Evolutionary conservation across 306 rosid species (phyloP).

Genomic region (Ormosia semicastrata): DNA sequence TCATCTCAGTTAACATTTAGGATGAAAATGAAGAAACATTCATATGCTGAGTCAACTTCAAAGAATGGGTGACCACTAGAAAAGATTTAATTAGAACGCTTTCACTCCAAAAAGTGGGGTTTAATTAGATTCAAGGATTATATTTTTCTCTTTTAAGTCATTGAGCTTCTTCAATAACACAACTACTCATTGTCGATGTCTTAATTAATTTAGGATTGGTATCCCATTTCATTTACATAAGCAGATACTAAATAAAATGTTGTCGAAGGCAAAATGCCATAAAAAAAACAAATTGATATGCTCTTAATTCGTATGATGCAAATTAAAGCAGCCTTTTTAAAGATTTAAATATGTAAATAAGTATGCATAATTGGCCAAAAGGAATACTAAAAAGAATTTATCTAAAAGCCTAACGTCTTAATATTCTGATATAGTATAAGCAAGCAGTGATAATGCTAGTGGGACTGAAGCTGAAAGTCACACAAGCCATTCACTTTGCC

Average conservation of each 20-base stretch:
- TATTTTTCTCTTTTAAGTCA: background rate
- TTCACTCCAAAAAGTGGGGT: background rate
- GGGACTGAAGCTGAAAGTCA: background rate
- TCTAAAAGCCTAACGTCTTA: background rate
- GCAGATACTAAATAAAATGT: background rate
- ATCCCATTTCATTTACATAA: background rate
- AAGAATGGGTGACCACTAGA: background rate
- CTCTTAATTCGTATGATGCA: background rate
- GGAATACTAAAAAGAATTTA: background rate
- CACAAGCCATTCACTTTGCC: background rate
- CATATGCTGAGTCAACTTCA: background rate
- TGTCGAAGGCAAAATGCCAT: background rate
- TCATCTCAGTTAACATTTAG: background rate
- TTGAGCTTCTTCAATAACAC: background rate
- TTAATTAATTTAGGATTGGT: background rate
- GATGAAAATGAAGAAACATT: background rate
- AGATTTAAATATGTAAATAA: background rate
- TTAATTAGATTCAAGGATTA: background rate
- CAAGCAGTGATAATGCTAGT: background rate
- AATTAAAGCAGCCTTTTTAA: background rate
- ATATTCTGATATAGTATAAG: background rate
- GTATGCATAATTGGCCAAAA: background rate
- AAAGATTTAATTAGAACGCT: background rate
- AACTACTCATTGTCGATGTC: background rate
- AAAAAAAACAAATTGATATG: background rate